Base-by-base conservation (phyloP, 257 asterid genomes). In the Plantago major region DNA sequence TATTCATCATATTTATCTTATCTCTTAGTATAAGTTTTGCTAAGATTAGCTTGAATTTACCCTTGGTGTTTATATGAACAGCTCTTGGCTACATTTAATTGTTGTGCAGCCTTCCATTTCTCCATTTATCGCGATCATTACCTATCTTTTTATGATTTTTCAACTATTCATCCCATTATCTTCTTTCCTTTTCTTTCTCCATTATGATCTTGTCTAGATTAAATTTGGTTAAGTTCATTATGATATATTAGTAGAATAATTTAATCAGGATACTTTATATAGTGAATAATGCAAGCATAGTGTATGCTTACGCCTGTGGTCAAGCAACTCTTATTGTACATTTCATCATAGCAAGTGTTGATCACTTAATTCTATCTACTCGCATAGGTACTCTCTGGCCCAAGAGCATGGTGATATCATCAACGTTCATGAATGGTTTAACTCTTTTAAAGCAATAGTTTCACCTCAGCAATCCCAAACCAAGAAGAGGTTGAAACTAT, bases 381-480 rank as follows among this genome's bases (percentile, higher is more conserved):
- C 57, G 71, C 48, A 58, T 62, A 92, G 98, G 95, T 89, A 89
- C 64, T 71, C 82, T 40, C 77, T 93, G 79, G 88, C 95, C 47
- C 94, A 89, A 72, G 99, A 93, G 73, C 95, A 93, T 44, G 97
- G 99, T 1, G 97, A 89, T 66, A 91, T 89, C 66, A 85, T 93
- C 75, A 93, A 93, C 75, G 81, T 93, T 59, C 96, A 89, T 51
- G 95, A 93, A 81, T 87, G 95, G 96, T 87, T 75, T 70, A 88
- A 81, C 68, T 87, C 99, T 40, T 93, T 89, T 74, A 89, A 75
- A 72, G 81, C 88, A 46, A 61, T 79, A 12, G 71, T 85, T 64
- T 67, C 80, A 57, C 71, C n/a, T 5, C 68, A 78, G 11, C 71
- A 76, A 63, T 16, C 46, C 33, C 77, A 72, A 74, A 71, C 65